phyloP scores from a whole-genome alignment of 352 stramenopile species.

The Phytopythium boreale region DNA sequence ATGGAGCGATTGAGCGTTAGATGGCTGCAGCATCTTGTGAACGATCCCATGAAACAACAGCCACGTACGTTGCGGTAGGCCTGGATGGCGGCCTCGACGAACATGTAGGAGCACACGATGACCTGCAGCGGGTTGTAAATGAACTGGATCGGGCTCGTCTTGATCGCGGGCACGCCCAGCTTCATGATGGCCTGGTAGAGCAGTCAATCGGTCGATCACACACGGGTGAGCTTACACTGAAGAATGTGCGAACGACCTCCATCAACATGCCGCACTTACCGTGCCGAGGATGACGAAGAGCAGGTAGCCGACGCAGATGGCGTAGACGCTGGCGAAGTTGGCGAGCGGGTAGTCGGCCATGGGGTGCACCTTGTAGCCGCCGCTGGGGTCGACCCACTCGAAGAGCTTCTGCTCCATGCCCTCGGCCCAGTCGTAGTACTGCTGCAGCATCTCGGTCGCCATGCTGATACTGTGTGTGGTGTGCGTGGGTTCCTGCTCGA shows the following conservation, averaged over 20 bases:
- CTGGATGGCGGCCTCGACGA: constrained; percentile 84
- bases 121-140: constrained; percentile 95
- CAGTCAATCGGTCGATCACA: background rate
- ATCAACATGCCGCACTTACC: constrained; percentile 12
- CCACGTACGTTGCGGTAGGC: constrained; percentile 78
- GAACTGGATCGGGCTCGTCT: constrained; percentile 82
- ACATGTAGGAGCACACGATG: constrained; percentile 94
- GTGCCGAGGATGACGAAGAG: constrained; percentile 68
- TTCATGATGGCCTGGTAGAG: constrained; percentile 45
- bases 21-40: background rate
- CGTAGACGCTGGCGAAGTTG: constrained; percentile 56
- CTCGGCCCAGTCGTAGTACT: constrained; percentile 57
- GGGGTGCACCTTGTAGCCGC: constrained; percentile 55
- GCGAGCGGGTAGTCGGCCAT: constrained; percentile 64
- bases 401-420: constrained; percentile 45
- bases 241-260: too few relatives aligned
- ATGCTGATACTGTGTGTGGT: constrained; percentile 6
- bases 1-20: background rate
- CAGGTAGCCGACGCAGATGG: constrained; percentile 62
- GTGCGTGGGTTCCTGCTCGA: background rate
- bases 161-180: constrained; percentile 43
- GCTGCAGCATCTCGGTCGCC: constrained; percentile 30
- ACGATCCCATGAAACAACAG: background rate
- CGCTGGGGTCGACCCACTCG: constrained; percentile 50
- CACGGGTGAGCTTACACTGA: background rate